A percentile compares a stretch with the other conserved stretches of the same genome.
Conservation (phyloP, 305 asterid genomes). For the Rubia occidens region DNA sequence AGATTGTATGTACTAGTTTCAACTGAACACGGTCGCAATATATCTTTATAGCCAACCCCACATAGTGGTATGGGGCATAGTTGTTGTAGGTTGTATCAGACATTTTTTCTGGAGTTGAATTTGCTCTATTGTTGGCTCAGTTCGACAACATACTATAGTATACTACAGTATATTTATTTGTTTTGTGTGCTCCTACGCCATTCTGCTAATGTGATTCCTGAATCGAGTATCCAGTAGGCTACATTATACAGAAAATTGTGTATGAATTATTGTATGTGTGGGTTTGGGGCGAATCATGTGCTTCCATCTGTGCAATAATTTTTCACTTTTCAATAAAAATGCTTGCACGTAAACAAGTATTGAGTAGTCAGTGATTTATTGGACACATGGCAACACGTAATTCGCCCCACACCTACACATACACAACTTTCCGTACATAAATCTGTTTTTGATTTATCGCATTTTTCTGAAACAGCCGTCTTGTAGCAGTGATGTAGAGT, state of each 20-base stretch:
- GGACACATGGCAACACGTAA: no score
- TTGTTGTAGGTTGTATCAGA: neutral
- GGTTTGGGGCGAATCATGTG: neutral
- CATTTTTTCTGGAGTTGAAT: neutral
- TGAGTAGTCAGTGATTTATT: no score
- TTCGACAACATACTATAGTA: neutral
- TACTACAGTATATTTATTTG: neutral
- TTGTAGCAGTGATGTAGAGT: conserved; percentile 46
- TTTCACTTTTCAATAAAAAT: no score
- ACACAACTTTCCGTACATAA: neutral
- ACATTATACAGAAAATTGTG: neutral
- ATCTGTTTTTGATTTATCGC: conserved; percentile 16
- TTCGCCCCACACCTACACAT: no score
- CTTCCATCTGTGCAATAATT: no score
- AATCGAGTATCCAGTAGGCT: neutral
- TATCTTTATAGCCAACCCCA: neutral
- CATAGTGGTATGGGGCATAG: neutral
- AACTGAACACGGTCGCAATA: neutral
- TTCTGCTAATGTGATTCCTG: neutral
- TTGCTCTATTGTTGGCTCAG: neutral
- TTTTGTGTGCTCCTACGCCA: neutral
- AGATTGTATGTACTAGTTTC: neutral
- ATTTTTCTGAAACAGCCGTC: conserved; percentile 34
- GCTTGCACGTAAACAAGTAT: no score
- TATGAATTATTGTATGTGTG: neutral